Percentiles rank a stretch among this genome's conserved stretches.
phyloP scores from a whole-genome alignment of 148 eudicot genomes.

The Pharnaceum exiguum region DNA sequence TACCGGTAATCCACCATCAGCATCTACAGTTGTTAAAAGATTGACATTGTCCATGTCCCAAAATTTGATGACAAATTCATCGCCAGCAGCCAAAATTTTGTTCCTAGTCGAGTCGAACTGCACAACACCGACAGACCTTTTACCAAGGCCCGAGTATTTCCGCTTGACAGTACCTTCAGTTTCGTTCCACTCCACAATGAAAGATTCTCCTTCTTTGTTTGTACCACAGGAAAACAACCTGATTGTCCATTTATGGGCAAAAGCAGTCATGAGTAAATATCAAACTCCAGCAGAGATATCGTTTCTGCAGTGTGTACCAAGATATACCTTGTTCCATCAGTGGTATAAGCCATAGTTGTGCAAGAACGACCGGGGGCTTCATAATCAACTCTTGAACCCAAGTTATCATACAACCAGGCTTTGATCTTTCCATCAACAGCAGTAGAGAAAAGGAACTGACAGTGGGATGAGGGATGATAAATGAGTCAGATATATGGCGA shows the following conservation, averaged over 20 bases:
- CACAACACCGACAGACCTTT: constrained; percentile 54
- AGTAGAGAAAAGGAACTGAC: constrained; percentile 64
- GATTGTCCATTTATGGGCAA: not conserved
- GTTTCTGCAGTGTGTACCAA: not conserved
- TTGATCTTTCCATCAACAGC: constrained; percentile 70
- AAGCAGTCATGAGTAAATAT: not conserved
- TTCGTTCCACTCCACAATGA: constrained; percentile 74
- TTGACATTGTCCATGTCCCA: constrained; percentile 68
- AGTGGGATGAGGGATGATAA: not conserved
- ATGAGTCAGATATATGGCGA: not conserved
- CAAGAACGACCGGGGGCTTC: constrained; percentile 71
- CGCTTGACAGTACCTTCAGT: constrained; percentile 59
- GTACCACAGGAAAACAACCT: constrained; percentile 78
- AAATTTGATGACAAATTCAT: constrained; percentile 49
- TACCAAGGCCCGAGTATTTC: constrained; percentile 54
- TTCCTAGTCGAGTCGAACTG: constrained; percentile 63
- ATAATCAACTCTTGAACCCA: constrained; percentile 55
- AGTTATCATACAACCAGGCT: constrained; percentile 67
- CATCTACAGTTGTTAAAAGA: constrained; percentile 42
- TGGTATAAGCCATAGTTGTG: constrained; percentile 54
- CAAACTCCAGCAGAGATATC: not conserved
- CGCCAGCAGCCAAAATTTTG: constrained; percentile 61
- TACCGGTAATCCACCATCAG: constrained; percentile 75
- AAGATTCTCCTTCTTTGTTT: constrained; percentile 64
- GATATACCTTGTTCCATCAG: constrained; percentile 63